Base-by-base conservation (phyloP, 1,284 basidiomycete species). In the Malassezia sp. region DNA sequence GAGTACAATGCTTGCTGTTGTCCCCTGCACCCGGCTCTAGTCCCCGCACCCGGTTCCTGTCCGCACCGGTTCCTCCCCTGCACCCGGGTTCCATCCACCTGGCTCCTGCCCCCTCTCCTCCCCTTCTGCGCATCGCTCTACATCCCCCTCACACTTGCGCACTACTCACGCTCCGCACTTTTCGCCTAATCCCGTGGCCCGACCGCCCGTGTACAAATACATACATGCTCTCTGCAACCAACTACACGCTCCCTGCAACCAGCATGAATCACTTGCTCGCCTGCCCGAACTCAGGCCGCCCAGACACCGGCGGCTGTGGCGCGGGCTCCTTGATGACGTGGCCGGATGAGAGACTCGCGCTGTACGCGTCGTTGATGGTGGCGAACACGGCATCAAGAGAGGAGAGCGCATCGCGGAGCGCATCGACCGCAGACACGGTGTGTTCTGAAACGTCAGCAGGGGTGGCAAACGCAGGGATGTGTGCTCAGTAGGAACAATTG, bases 401-500 rank as follows among this genome's bases (percentile, higher is more conserved):
- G 35, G 53, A 50, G 29, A 69, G 56, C 12, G 64, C 66, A 27
- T 61, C 57, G 26, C 56, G 53, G 11, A 69, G 35, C 6, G 63
- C 62, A n/a, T 54, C 51, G 36, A 67, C 31, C 11, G 64, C 59
- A 14, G 62, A 60, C 3, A 49, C 54, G 31, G 53, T 30, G 26
- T 57, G 54, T 55, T 39, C 36, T 44, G 37, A 9, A 28, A 18
- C 27, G 36, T 49, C 23, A 39, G 34, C 21, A 26, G 27, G 47
- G 32, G 24, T 12, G 7, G 24, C 9, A n/a, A 27, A 12, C 15
- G 9, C 12, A 20, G 20, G 20, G 23, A 30, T 12, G 5, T n/a
- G n/a, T 5, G 30, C 20, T 70, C 67, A 68, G 67, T 59, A 70
- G 67, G 67, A 70, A 70, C 67, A 63, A 70, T 67, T 70, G 67